Evolutionary conservation across 1,284 basidiomycete species (phyloP), one percentile per base, ranked within the genome.

Genomic region (Pseudozyma sp.): DNA sequence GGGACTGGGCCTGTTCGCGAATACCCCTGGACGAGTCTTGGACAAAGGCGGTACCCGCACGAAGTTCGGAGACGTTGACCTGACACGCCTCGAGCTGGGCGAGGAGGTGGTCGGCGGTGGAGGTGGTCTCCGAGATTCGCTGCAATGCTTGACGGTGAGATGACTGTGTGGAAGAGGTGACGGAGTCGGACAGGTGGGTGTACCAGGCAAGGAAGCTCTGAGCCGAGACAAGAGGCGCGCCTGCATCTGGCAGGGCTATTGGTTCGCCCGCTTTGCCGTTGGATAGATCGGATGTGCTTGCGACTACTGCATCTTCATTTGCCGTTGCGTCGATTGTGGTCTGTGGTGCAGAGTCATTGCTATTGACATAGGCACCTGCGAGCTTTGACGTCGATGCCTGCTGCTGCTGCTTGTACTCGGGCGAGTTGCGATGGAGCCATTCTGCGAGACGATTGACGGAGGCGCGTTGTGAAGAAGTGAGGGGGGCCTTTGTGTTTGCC

Each of bases 1-100:
- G 58, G 5, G 59, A 49, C 30, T 77, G 77, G 0, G 81, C 80
- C 49, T 81, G 73, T n/a, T 70, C 66, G 24, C 81, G 70, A 8
- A 83, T 64, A 46, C 78, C 81, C 31, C 69, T 68, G 17, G 77
- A 75, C 17, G 67, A 74, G 50, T 80, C 79, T 31, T 82, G 63
- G 11, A 83, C 81, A 30, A 74, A 80, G 2, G 68, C 64, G 11
- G 77, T 63, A 5, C 80, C 81, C 4, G 79, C 76, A 30, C 72
- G 65, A 17, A 83, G 70, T 54, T 82, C 75, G 5, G 71, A 66
- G 1, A 82, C 73, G 40, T 77, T 65, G 47, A 73, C 58, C 42
- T 82, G 72, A 19, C 73, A 79, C 42, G 65, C 50, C 37, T 78
- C 76, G 40, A 82, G 73, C 48, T 77, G 73, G 2, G 58, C 45